phyloP scores from a whole-genome alignment of 2,329 filamentous ascomycete genomes.

The Cordyceps cicadae region DNA sequence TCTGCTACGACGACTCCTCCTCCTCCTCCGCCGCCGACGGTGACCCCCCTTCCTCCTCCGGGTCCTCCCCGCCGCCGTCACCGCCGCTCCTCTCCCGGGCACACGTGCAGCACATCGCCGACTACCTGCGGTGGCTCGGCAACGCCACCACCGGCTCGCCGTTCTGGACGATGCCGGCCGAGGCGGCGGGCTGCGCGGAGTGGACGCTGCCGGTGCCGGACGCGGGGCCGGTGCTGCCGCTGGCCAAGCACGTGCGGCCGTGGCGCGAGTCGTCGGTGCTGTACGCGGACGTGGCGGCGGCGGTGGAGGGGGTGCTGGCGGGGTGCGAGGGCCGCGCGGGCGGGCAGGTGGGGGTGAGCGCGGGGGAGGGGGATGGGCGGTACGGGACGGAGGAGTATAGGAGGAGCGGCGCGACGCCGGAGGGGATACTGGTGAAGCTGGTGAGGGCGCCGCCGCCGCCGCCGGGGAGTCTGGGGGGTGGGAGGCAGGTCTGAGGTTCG shows the following conservation, averaged over 20 bases:
- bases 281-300: slow-evolving; percentile 19
- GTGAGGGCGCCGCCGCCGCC: slow-evolving; percentile 12
- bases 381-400: slow-evolving; percentile 18
- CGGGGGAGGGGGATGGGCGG: neutral
- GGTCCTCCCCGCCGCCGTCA: too few relatives aligned
- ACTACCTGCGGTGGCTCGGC: slow-evolving; percentile 14
- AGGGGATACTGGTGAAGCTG: slow-evolving; percentile 22
- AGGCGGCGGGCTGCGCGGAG: slow-evolving; percentile 16
- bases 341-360: neutral
- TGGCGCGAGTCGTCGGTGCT: slow-evolving; percentile 17
- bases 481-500: neutral
- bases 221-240: slow-evolving; percentile 14
- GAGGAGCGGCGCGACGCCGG: slow-evolving; percentile 14
- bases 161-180: slow-evolving; percentile 15
- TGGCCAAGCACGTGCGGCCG: slow-evolving; percentile 20
- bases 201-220: slow-evolving; percentile 15
- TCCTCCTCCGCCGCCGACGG: too few relatives aligned
- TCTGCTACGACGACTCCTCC: neutral
- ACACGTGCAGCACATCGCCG: slow-evolving; percentile 16
- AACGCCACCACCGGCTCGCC: neutral
- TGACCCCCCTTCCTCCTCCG: neutral
- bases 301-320: slow-evolving; percentile 13
- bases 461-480: too few relatives aligned
- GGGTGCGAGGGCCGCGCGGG: neutral
- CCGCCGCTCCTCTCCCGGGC: neutral